A percentile compares a stretch with the other conserved stretches of the same genome.
Conservation (phyloP, 495 filamentous ascomycete genomes). For the Neurospora sp. region DNA sequence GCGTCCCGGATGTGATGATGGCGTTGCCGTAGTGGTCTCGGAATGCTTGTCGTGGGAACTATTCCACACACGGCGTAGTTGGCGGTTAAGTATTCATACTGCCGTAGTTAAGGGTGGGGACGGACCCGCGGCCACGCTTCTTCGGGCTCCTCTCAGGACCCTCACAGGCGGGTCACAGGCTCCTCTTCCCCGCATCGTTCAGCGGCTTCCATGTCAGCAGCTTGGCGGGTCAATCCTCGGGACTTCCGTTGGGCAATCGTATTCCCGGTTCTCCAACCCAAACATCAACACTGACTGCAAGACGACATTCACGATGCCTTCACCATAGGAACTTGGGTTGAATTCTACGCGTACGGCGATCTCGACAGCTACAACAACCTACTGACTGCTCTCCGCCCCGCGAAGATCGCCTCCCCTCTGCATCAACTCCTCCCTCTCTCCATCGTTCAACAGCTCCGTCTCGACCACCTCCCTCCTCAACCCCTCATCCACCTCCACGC, state of each 20-base stretch:
- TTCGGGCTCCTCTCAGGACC: background rate
- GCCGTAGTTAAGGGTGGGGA: background rate
- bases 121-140: background rate
- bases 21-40: background rate
- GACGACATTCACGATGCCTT: background rate
- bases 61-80: background rate
- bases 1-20: background rate
- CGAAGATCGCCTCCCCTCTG: slow-evolving; percentile 24
- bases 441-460: slow-evolving; percentile 20
- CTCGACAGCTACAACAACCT: slow-evolving; percentile 4
- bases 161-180: background rate
- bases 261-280: background rate
- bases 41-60: background rate
- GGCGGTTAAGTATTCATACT: too few species aligned
- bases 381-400: slow-evolving; percentile 21
- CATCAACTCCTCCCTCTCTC: slow-evolving; percentile 21
- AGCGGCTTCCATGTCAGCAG: background rate
- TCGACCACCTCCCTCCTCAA: slow-evolving; percentile 13
- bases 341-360: background rate
- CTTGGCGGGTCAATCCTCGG: slow-evolving; percentile 1
- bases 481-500: slow-evolving; percentile 6
- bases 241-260: slow-evolving; percentile 3
- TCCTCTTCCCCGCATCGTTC: slow-evolving; percentile 5
- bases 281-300: too few species aligned
- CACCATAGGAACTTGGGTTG: background rate